phyloP scores from a whole-genome alignment of 2,329 filamentous ascomycete genomes.

The Aureobasidium sp. region DNA sequence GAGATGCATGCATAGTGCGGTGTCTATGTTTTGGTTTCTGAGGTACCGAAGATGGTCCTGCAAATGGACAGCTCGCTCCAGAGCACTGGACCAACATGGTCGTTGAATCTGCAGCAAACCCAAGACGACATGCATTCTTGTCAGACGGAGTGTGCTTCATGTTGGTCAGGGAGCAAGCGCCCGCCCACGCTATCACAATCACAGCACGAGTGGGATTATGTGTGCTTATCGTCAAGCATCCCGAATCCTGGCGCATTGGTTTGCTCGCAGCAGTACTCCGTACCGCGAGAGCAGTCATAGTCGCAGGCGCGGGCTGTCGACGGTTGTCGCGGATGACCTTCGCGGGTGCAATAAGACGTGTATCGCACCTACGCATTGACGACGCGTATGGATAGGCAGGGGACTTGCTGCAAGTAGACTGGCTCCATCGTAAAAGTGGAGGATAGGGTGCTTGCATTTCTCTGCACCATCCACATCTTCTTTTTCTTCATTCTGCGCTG shows the following conservation, averaged over 20 bases:
- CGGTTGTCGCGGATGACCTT: constrained; percentile 2
- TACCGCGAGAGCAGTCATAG: neutral
- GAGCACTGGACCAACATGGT: neutral
- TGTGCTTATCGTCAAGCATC: constrained; percentile 1
- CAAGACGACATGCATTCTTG: neutral
- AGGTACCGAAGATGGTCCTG: neutral
- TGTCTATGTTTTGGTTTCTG: neutral
- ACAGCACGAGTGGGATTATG: neutral
- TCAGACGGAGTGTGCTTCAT: neutral
- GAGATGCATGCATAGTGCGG: constrained; percentile 1
- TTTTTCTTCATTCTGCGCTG: neutral
- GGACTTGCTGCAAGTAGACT: constrained; percentile 10
- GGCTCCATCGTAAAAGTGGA: constrained; percentile 13
- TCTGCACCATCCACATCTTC: constrained; percentile 10
- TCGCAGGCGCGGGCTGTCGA: neutral
- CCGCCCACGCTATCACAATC: neutral
- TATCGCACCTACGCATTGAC: neutral
- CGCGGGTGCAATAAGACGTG: neutral
- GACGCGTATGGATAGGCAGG: constrained; percentile 13
- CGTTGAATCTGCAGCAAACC: constrained; percentile 4
- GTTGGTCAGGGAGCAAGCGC: neutral
- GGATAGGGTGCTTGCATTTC: constrained; percentile 1
- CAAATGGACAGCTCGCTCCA: neutral
- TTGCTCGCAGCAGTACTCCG: neutral
- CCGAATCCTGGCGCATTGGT: neutral